These are phyloP conservation scores for Ascochyta lentis DNA, from an alignment of 2,329 filamentous ascomycete genomes.

Conservation along the genomic window DNA sequence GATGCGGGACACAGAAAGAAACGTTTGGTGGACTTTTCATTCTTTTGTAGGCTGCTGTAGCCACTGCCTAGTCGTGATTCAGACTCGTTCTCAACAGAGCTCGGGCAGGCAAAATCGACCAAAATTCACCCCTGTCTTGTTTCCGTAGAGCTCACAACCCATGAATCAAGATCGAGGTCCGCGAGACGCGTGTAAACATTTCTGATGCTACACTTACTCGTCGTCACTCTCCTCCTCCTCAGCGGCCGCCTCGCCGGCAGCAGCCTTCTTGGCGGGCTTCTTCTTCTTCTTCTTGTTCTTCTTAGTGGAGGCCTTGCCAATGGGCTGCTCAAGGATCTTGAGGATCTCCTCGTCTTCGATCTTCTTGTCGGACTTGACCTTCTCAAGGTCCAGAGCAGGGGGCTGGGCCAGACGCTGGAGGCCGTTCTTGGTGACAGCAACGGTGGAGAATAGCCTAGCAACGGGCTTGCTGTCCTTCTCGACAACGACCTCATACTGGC, in stretches of 20 bases:
- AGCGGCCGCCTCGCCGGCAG: constrained; percentile 56
- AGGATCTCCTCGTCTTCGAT: constrained; percentile 95
- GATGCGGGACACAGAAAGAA: constrained; percentile 1
- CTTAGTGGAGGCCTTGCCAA: constrained; percentile 70
- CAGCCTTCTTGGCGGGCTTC: constrained; percentile 71
- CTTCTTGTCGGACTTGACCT: constrained; percentile 96
- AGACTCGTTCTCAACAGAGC: not conserved
- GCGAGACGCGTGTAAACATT: constrained; percentile 4
- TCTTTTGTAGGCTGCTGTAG: constrained; percentile 23
- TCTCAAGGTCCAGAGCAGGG: constrained; percentile 75
- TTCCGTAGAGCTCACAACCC: not conserved
- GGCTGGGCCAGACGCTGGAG: constrained; percentile 84
- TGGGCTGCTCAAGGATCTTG: constrained; percentile 88
- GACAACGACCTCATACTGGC: constrained; percentile 94
- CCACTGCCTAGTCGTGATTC: constrained; percentile 13
- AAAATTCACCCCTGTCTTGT: constrained; percentile 7
- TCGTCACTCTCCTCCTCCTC: constrained; percentile 48
- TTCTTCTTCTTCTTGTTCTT: constrained; percentile 86
- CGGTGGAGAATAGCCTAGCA: constrained; percentile 84
- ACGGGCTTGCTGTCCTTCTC: constrained; percentile 90
- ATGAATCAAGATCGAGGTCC: not conserved
- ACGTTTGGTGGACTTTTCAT: constrained; percentile 20
- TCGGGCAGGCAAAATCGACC: constrained; percentile 11
- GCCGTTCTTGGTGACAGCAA: constrained; percentile 98
- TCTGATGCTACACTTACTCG: constrained; percentile 30